Evolutionary conservation across 768 basidiomycete genomes (phyloP), one percentile per base, ranked within the genome.

Genomic region (Suillus variegatus): DNA sequence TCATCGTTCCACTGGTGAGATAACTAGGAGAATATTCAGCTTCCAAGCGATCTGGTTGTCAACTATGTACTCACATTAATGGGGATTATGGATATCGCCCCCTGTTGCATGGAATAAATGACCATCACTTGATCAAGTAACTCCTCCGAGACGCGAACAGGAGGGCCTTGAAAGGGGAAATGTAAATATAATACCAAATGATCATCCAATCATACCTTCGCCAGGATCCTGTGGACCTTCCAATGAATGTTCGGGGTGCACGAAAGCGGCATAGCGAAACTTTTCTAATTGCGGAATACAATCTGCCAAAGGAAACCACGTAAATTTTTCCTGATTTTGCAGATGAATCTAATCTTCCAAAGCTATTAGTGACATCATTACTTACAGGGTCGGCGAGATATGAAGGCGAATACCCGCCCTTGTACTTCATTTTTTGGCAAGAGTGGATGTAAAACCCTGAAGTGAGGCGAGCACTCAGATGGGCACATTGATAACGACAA

Each of bases 391-490:
- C 96, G 14, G 86, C 84, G 22, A 99, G 83, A 68, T 86, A 94
- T 3, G 96, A 97, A 0, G 97, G 97, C 0, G 82, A 75, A 69
- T 96, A 99, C 63, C 97, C 95, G 36, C 89, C 95, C 72, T 99
- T 99, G 78, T 99, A 99, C 63, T 84, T 83, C 97, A 99, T 99
- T 77, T 99, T 99, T 60, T 80, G 86, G 73, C 96, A 98, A 2
- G 92, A 88, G 70, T 97, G 85, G 46, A 99, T 91, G 75, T 98
- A 99, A 76, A 88, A 98, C 8, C 96, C 96, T 97, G 70, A 14
- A 13, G 46, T 68, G 60, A 35, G 47, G 9, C 32, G 41, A 58
- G 38, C 35, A 32, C 28, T 22, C 20, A 62, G 49, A 25, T 28
- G 40, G 35, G 13, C n/a, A 10, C 25, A 20, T 43, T 22, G 60